Evolutionary conservation across 192 early-diverging fungal species (phyloP).

Genomic region (Lobulomyces angularis): DNA sequence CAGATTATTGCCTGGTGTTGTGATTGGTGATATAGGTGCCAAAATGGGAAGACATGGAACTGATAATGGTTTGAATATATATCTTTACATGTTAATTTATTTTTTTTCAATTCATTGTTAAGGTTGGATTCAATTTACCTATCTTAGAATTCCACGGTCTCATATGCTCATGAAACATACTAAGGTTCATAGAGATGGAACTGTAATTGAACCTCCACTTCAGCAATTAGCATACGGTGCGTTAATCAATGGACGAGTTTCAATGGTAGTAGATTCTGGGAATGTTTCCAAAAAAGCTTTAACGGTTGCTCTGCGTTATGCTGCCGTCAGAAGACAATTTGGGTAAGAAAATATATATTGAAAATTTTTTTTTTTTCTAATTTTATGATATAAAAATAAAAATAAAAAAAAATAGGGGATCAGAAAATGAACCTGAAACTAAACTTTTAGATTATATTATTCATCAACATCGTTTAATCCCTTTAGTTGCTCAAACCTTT

Average conservation of each 20-base stretch:
- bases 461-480: slow-evolving; percentile 88
- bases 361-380: no score
- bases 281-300: slow-evolving; percentile 81
- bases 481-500: slow-evolving; percentile 67
- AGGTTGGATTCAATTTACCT: slow-evolving; percentile 85
- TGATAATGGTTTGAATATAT: slow-evolving; percentile 53
- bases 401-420: no score
- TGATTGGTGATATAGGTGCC: slow-evolving; percentile 85
- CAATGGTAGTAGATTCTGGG: slow-evolving; percentile 73
- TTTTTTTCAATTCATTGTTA: slow-evolving; percentile 79
- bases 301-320: slow-evolving; percentile 82
- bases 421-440: slow-evolving; percentile 63
- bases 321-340: slow-evolving; percentile 84
- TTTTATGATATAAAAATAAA: no score
- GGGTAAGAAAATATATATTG: slow-evolving; percentile 38
- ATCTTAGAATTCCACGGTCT: slow-evolving; percentile 77
- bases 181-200: slow-evolving; percentile 66
- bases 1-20: slow-evolving; percentile 65
- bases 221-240: slow-evolving; percentile 81
- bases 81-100: not conserved
- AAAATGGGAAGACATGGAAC: slow-evolving; percentile 82
- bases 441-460: slow-evolving; percentile 88
- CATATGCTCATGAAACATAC: slow-evolving; percentile 92
- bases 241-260: slow-evolving; percentile 68
- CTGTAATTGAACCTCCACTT: slow-evolving; percentile 67